phyloP scores from a whole-genome alignment of 225 moss, liverwort and hornwort species.

The Anthoceros angustus region DNA sequence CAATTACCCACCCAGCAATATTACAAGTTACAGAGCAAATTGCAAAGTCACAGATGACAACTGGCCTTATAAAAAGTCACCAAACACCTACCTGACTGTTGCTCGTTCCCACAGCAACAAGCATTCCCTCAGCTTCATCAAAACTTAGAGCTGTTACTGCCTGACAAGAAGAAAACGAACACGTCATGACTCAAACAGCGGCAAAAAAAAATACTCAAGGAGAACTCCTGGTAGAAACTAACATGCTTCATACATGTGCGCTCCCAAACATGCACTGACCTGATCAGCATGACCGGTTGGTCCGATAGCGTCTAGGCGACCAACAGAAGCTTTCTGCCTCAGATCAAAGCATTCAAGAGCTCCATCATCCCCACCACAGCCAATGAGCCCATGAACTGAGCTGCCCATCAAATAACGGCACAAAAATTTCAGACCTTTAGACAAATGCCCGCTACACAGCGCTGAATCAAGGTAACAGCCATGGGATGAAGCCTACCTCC shows the following conservation, averaged over 20 bases:
- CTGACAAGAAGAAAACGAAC: constrained; percentile 12
- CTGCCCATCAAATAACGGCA: constrained; percentile 21
- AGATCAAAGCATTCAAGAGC: constrained; percentile 82
- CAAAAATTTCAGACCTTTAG: neutral
- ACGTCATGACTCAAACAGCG: neutral
- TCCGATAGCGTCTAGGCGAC: constrained; percentile 49
- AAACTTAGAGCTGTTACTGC: constrained; percentile 76
- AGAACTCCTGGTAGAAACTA: neutral
- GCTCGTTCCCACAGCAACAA: constrained; percentile 82
- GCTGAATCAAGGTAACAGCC: neutral
- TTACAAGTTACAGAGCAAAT: too few species aligned
- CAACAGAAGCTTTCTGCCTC: constrained; percentile 63
- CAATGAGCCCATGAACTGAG: constrained; percentile 86
- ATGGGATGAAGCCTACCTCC: constrained; percentile 29
- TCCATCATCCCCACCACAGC: constrained; percentile 90
- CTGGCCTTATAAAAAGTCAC: neutral
- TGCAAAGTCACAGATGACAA: too few species aligned
- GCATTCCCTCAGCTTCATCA: constrained; percentile 87
- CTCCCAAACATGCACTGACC: constrained; percentile 15
- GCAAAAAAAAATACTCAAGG: neutral
- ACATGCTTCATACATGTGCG: neutral
- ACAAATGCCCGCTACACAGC: neutral
- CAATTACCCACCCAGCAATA: too few species aligned
- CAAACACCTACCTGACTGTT: constrained; percentile 44
- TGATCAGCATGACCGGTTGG: constrained; percentile 42